Evolutionary conservation across 2,329 filamentous ascomycete species (phyloP).

Genomic region (Sporothrix curviconia): DNA sequence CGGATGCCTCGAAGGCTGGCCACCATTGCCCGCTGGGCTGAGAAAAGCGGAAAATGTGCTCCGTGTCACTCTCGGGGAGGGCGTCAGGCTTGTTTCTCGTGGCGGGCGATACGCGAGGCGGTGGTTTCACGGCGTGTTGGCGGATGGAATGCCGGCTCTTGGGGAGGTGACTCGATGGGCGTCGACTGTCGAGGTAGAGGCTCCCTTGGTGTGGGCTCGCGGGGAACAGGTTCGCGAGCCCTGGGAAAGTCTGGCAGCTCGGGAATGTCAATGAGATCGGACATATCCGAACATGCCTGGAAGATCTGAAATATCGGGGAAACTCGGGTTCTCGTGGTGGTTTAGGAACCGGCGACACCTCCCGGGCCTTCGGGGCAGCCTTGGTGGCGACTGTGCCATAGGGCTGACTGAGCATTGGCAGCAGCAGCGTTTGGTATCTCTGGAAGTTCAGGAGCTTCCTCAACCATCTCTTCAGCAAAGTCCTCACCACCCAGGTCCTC

Average conservation of each 20-base stretch:
- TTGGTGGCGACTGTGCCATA: not conserved
- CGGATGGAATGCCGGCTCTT: not conserved
- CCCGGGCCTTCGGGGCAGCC: too few relatives aligned
- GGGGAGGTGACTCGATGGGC: not conserved
- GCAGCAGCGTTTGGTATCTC: not conserved
- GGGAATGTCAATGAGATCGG: not conserved
- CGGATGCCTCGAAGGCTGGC: constrained; percentile 8
- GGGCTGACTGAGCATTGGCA: not conserved
- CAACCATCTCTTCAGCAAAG: not conserved
- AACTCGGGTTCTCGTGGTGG: not conserved
- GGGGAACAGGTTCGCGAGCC: not conserved
- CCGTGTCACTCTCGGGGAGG: constrained; percentile 9
- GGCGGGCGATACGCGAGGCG: not conserved
- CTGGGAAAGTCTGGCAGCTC: not conserved
- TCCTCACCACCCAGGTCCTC: not conserved
- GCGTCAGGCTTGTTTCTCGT: not conserved
- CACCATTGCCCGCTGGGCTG: constrained; percentile 10
- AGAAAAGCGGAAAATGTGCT: constrained; percentile 16
- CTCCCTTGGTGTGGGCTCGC: not conserved
- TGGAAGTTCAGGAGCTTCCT: not conserved
- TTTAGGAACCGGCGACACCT: not conserved
- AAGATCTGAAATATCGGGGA: not conserved
- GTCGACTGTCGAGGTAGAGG: not conserved
- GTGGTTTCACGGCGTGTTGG: too few relatives aligned
- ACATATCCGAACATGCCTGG: not conserved